Percentiles rank a stretch among this genome's conserved stretches.
These are phyloP conservation scores for Ocimum tenuiflorum DNA, from an alignment of 257 asterid genomes.

Conservation along the genomic window DNA sequence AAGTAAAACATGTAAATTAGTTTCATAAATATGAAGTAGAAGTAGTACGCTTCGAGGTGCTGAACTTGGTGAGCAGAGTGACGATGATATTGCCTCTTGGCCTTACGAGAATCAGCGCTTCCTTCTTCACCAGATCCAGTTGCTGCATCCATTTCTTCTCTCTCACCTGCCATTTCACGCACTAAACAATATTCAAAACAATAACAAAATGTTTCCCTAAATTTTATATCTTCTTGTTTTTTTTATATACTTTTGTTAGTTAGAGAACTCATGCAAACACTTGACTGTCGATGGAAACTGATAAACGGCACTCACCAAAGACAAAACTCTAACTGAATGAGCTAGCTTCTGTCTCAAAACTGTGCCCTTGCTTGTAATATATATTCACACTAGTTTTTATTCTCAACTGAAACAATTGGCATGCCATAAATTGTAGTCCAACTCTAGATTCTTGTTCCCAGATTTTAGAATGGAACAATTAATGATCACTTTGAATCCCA, in stretches of 20 bases:
- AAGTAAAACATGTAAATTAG: too few relatives aligned
- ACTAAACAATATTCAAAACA: too few relatives aligned
- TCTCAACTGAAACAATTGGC: background rate
- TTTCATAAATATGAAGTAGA: too few relatives aligned
- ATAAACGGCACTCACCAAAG: background rate
- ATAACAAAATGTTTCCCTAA: too few relatives aligned
- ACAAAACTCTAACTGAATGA: too few relatives aligned
- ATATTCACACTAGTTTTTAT: background rate
- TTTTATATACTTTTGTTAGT: too few relatives aligned
- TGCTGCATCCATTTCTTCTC: conserved; percentile 14
- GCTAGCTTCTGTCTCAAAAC: background rate
- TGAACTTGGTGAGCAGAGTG: conserved; percentile 36
- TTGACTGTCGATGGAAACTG: too few relatives aligned
- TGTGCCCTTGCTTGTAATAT: background rate
- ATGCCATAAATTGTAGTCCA: background rate
- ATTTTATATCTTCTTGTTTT: too few relatives aligned
- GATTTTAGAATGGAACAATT: conserved; percentile 16
- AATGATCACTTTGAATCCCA: background rate
- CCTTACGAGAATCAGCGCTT: conserved; percentile 10
- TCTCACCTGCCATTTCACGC: background rate
- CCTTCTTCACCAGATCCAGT: conserved; percentile 34
- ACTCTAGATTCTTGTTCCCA: conserved; percentile 14
- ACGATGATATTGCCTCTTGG: conserved; percentile 29
- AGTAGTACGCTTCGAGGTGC: conserved; percentile 33
- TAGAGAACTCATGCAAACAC: too few relatives aligned